Conservation (phyloP, 768 basidiomycete species). For the Suillus alpinus region DNA sequence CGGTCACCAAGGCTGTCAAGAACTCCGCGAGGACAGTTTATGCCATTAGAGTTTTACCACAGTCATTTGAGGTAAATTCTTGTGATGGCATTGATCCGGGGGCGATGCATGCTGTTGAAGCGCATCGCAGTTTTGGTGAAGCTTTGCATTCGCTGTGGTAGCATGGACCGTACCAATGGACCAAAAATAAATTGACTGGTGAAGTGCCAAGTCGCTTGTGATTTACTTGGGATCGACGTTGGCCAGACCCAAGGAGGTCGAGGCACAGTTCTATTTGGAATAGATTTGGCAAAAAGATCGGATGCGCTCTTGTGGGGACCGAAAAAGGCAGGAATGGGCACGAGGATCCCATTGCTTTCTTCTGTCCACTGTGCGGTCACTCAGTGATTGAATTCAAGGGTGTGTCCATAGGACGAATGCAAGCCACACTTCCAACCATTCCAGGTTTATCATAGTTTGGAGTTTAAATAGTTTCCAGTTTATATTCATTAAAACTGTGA, state of each 20-base stretch:
- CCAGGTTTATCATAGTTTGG: too few relatives aligned
- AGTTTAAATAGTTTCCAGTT: too few relatives aligned
- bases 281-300: neutral
- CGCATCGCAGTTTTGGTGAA: neutral
- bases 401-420: too few relatives aligned
- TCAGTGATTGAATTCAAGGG: too few relatives aligned
- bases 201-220: neutral
- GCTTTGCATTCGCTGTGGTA: neutral
- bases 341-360: constrained; percentile 6
- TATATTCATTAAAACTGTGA: too few relatives aligned
- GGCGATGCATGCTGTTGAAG: neutral
- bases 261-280: neutral
- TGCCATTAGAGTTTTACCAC: constrained; percentile 18
- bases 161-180: neutral
- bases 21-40: constrained; percentile 28
- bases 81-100: neutral
- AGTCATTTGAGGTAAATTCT: constrained; percentile 7
- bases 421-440: too few relatives aligned
- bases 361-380: too few relatives aligned
- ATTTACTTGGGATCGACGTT: neutral
- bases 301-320: constrained; percentile 25
- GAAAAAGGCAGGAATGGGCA: constrained; percentile 17
- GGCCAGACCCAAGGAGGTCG: neutral
- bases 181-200: neutral
- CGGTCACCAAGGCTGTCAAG: too few relatives aligned